Evolutionary conservation across 371 early-diverging fungal genomes (phyloP).

Genomic region (Mortierella sp.): DNA sequence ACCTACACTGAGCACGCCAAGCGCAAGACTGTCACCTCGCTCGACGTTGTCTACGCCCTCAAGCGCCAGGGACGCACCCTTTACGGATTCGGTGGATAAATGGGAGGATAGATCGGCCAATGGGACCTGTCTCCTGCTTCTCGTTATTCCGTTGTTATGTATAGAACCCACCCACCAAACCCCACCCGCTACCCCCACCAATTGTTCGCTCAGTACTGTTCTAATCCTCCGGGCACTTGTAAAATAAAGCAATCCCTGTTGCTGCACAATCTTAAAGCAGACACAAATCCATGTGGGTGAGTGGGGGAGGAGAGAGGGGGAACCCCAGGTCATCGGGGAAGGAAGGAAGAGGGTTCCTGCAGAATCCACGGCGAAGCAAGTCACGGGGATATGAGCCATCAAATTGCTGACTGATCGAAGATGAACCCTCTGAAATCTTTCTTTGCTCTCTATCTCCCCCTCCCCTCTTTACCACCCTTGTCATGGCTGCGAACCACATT

Average conservation of each 20-base stretch:
- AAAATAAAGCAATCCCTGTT: constrained; percentile 36
- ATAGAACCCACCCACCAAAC: constrained; percentile 25
- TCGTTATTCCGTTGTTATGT: constrained; percentile 16
- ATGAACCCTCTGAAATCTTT: not conserved
- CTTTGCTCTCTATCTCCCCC: not conserved
- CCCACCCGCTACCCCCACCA: not conserved
- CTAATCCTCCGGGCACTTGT: constrained; percentile 34
- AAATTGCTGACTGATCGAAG: too few species aligned
- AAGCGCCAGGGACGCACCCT: constrained; percentile 93
- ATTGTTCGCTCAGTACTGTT: constrained; percentile 8
- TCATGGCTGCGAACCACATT: constrained; percentile 33
- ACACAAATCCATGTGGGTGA: too few species aligned
- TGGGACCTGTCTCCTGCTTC: constrained; percentile 3
- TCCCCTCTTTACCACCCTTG: not conserved
- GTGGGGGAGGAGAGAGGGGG: too few species aligned
- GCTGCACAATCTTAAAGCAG: not conserved
- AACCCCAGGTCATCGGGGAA: too few species aligned
- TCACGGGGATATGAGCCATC: too few species aligned
- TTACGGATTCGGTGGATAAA: constrained; percentile 58
- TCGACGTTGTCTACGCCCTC: constrained; percentile 97
- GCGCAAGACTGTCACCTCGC: constrained; percentile 92
- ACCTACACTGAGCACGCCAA: constrained; percentile 99
- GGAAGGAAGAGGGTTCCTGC: too few species aligned
- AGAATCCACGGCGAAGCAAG: too few species aligned
- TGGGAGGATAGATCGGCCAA: not conserved